Base-by-base conservation (phyloP, 2,329 filamentous ascomycete genomes). In the Aspergillus tubingensis region DNA sequence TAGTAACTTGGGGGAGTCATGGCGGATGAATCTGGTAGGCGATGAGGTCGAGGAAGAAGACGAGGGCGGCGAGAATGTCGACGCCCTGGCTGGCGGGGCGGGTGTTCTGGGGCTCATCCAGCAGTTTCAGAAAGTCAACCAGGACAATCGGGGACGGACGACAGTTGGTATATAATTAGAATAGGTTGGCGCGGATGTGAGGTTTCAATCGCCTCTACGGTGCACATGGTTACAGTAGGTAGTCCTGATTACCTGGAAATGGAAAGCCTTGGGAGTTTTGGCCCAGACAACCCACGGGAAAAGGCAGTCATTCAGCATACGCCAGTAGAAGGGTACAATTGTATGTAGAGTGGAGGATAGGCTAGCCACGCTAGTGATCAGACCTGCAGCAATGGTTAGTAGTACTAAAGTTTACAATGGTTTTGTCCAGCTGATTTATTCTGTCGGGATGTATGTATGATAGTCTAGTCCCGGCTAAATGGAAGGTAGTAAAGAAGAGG, bases 101-200 rank as follows among this genome's bases (percentile, higher is more conserved):
- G 87, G 87, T 2, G 87, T 90, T 5, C 73, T 90, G 60, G 87
- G 87, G 8, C 73, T 90, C 65, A 79, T 90, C 59, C 85, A 88
- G 70, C 86, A 90, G 68, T 89, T 89, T 68, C 85, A 87, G 63
- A 86, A 85, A 74, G 86, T 84, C 39, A 76, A 74, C 51, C 73
- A 74, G 48, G 75, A 77, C 53, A 74, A 74, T n/a, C 69, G 76
- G 32, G 69, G 70, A 50, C 72, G 74, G 10, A 70, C 70, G n/a
- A 66, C 69, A 3, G 70, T 76, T 57, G 74, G 74, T 8, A 72
- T 77, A n/a, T 77, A 68, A 25, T 30, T 32, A 36, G 10, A 19
- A 13, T 13, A 7, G 3, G 11, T 21, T 21, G 5, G 10, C 15
- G 38, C n/a, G 7, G n/a, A 19, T 47, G 7, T 32, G 41, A 17